phyloP scores from a whole-genome alignment of 805 yeast species.

The Cyberlindnera xylosilytica region DNA sequence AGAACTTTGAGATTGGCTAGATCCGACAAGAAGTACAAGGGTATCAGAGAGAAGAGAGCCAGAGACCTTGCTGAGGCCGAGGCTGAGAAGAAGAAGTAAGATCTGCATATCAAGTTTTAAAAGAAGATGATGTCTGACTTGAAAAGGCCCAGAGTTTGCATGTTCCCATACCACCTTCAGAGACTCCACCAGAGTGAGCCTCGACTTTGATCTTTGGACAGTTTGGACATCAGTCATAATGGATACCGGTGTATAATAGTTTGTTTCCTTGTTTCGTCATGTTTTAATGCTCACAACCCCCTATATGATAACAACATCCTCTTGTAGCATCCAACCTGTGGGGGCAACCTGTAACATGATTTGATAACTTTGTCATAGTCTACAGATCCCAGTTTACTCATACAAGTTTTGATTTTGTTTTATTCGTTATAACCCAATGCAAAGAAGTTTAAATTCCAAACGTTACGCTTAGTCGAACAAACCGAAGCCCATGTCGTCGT shows the following conservation, averaged over 20 bases:
- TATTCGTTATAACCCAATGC: conserved; percentile 14
- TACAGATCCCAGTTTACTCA: conserved; percentile 1
- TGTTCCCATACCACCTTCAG: background rate
- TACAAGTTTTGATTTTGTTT: conserved; percentile 8
- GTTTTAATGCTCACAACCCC: conserved; percentile 15
- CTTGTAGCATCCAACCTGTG: background rate
- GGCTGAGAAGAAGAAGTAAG: conserved; percentile 98
- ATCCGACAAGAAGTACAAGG: conserved; percentile 89
- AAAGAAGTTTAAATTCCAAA: conserved; percentile 5
- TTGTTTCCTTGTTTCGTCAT: conserved; percentile 15
- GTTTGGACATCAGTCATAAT: background rate
- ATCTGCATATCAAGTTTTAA: conserved; percentile 6
- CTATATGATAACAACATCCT: conserved; percentile 2
- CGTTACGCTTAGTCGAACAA: conserved; percentile 64
- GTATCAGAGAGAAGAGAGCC: conserved; percentile 98
- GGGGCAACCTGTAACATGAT: background rate
- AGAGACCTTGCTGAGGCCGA: conserved; percentile 97
- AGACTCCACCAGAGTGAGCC: no score
- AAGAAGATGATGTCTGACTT: background rate
- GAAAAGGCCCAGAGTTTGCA: background rate
- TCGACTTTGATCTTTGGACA: background rate
- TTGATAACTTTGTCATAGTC: background rate
- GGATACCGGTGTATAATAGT: conserved; percentile 16
- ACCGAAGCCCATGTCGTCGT: conserved; percentile 90
- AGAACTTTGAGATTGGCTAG: conserved; percentile 94